Evolutionary conservation across 2,329 filamentous ascomycete genomes (phyloP), one percentile per base, ranked within the genome.

Genomic region (Penicillium italicum): DNA sequence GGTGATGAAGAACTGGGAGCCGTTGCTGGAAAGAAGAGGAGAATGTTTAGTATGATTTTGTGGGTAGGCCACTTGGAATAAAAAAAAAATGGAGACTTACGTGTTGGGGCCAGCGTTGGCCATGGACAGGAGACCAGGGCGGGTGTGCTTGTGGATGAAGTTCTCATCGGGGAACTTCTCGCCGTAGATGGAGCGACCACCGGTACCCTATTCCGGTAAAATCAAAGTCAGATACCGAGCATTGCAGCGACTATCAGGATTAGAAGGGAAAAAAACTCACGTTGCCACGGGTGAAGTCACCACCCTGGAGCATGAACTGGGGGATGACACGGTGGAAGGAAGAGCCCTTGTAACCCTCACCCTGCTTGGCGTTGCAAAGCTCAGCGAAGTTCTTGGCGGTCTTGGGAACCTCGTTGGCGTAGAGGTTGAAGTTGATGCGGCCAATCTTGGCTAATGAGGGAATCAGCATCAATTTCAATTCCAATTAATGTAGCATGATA

Each of bases 51-150:
- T 57, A 46, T 18, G 20, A 14, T 28, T 30, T 5, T 34, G 10
- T 20, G 2, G 37, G 36, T 24, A 8, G 41, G 24, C 10, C 3
- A 22, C 7, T 24, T 6, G n/a, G 8, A 11, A 11, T 41, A 40
- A 8, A 4, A 11, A 40, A 8, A 4, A 11, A 14, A 42, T 5
- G 20, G 22, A 38, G 43, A 74, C 81, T 72, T 79, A 85, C 82
- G 93, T 97, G 88, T 97, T 96, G 73, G 89, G 88, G 67, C 91
- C 91, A 69, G 91, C 89, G 79, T 96, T 96, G 76, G 91, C 91
- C 91, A 96, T 96, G 78, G 91, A 96, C 66, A 96, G 84, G 67
- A 92, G 83, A 80, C 87, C 89, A 61, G 88, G 87, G 69, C 81
- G 79, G 76, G 76, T 77, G 85, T 96, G 91, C 81, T 85, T 86